Percentiles rank a stretch among this genome's conserved stretches.
Conservation (phyloP, 2,329 filamentous ascomycete genomes). For the Fusarium sp. region DNA sequence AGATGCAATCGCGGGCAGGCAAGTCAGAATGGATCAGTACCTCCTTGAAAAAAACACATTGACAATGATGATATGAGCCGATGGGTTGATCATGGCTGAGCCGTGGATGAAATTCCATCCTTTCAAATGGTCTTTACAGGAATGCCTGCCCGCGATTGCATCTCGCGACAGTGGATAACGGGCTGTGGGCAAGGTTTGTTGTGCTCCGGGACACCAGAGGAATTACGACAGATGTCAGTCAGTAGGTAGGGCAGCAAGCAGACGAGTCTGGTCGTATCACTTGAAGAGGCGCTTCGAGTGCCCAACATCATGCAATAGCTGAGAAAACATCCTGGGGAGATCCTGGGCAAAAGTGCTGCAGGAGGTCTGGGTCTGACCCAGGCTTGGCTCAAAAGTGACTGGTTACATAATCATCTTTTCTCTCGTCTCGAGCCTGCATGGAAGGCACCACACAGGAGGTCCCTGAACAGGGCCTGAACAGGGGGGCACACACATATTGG, state of each 20-base stretch:
- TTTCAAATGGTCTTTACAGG: neutral
- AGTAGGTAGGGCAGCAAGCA: neutral
- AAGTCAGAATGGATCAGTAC: neutral
- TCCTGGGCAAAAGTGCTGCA: constrained; percentile 5
- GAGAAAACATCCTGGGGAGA: neutral
- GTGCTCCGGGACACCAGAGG: neutral
- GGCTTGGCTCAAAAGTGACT: neutral
- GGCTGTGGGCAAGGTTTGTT: neutral
- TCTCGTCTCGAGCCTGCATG: neutral
- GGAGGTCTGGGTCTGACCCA: constrained; percentile 10
- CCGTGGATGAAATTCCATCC: neutral
- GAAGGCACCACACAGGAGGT: constrained; percentile 1
- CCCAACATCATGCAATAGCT: constrained; percentile 9
- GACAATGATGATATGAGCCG: neutral
- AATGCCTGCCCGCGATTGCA: neutral
- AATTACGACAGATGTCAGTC: neutral
- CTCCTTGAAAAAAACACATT: neutral
- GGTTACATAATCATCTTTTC: constrained; percentile 6
- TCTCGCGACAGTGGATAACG: neutral
- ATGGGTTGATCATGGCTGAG: neutral
- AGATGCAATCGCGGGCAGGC: no score
- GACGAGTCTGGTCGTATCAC: constrained; percentile 3
- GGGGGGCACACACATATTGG: neutral
- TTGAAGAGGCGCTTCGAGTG: neutral
- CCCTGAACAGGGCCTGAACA: neutral